Evolutionary conservation across 805 yeast genomes (phyloP), one percentile per base, ranked within the genome.

Genomic region (Metschnikowia corniflorae): DNA sequence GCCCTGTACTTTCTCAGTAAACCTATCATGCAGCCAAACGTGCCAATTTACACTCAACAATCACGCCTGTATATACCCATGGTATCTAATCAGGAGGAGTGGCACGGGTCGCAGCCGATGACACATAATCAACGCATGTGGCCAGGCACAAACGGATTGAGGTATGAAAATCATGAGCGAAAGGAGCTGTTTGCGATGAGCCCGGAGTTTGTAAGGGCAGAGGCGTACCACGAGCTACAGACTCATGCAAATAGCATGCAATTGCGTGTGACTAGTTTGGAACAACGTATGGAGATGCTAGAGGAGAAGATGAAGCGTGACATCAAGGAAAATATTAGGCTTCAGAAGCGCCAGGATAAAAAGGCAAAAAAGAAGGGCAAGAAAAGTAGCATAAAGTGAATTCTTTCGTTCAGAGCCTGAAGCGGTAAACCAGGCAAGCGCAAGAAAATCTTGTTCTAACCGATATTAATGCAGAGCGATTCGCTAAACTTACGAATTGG

Each of bases 211-310:
- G 35, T 36, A 6, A 35, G 40, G 6, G 35, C 19, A 1, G 40
- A 37, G 16, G 29, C 32, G 3, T 63, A 63, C 44, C 61, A 59
- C 27, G 67, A 63, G 28, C 46, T 65, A 33, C 60, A 60, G 6
- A 42, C 46, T 4, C 61, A 62, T 36, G 59, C 68, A 5, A 58
- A 55, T 16, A 39, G 49, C 3, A 45, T 65, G 7, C 65, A 63
- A 40, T 54, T 54, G 13, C 55, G 46, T 28, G 14, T 42, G 9
- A 19, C 46, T 2, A 38, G 33, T n/a, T 34, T 41, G 34, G 45
- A 41, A 16, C 36, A 28, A 5, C 42, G 45, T 15, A 37, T 41
- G 36, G 29, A 27, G 33, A 24, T 35, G 30, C 29, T 41, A 6
- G 44, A 40, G 21, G 40, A 37, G 13, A 37, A 31, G 15, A 18